These are phyloP conservation scores for Aspergillus nidulans DNA, from an alignment of 495 filamentous ascomycete genomes.

Conservation along the genomic window DNA sequence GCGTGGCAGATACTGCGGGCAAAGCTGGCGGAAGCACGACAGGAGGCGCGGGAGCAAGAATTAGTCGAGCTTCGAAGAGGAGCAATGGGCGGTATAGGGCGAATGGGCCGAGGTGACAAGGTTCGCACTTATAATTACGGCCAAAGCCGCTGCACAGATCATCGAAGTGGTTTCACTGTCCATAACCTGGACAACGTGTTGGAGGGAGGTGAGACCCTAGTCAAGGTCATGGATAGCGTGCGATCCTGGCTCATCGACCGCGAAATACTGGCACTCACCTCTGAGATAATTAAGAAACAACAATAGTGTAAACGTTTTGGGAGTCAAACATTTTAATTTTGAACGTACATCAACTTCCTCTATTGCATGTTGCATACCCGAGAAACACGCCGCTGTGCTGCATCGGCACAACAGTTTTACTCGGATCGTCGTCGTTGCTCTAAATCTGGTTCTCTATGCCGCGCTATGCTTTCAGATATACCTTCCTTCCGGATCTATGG, in stretches of 20 bases:
- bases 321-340: conserved; percentile 19
- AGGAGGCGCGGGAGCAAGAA: conserved; percentile 83
- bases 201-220: conserved; percentile 64
- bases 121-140: conserved; percentile 92
- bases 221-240: conserved; percentile 76
- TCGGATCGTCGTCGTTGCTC: no score
- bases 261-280: conserved; percentile 67
- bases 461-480: conserved; percentile 57
- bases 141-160: conserved; percentile 92
- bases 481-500: conserved; percentile 73
- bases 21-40: conserved; percentile 70
- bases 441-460: neutral
- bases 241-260: conserved; percentile 70
- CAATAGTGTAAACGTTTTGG: conserved; percentile 12
- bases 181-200: conserved; percentile 81
- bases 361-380: neutral
- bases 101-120: conserved; percentile 87
- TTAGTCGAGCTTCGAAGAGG: conserved; percentile 66
- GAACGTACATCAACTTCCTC: neutral
- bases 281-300: conserved; percentile 38
- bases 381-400: no score
- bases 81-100: conserved; percentile 68
- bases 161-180: conserved; percentile 76
- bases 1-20: conserved; percentile 85
- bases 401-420: no score